Evolutionary conservation across 192 early-diverging fungal species (phyloP).

Genomic region (Coemansia sp.): DNA sequence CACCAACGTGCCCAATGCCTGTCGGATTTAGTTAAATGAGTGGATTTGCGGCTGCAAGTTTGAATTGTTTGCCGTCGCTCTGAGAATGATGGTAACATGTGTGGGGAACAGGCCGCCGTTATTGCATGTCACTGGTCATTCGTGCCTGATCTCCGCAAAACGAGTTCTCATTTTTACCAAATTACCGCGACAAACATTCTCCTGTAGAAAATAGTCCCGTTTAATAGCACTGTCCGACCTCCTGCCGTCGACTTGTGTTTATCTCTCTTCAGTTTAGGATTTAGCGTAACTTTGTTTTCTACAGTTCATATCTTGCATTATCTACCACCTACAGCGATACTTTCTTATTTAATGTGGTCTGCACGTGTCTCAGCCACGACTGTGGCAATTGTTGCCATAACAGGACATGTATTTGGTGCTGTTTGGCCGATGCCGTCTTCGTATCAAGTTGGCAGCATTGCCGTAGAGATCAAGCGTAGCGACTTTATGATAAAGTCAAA

Average conservation of each 20-base stretch:
- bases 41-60: background rate
- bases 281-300: background rate
- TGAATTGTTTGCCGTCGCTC: background rate
- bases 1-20: background rate
- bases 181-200: slow-evolving; percentile 9
- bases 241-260: background rate
- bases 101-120: background rate
- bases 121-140: background rate
- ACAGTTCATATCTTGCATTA: background rate
- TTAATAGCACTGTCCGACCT: background rate
- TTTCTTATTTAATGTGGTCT: slow-evolving; percentile 13
- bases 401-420: background rate
- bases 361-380: background rate
- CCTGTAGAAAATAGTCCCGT: slow-evolving; percentile 5
- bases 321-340: background rate
- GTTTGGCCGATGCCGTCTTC: slow-evolving; percentile 44
- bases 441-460: slow-evolving; percentile 43
- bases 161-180: background rate
- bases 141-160: slow-evolving; percentile 5
- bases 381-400: slow-evolving; percentile 1
- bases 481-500: slow-evolving; percentile 62
- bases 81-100: slow-evolving; percentile 4
- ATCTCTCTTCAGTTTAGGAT: background rate
- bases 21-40: background rate
- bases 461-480: slow-evolving; percentile 57